A percentile compares a stretch with the other conserved stretches of the same genome.
phyloP scores from a whole-genome alignment of 805 yeast genomes.

The Osmozyma mogii region DNA sequence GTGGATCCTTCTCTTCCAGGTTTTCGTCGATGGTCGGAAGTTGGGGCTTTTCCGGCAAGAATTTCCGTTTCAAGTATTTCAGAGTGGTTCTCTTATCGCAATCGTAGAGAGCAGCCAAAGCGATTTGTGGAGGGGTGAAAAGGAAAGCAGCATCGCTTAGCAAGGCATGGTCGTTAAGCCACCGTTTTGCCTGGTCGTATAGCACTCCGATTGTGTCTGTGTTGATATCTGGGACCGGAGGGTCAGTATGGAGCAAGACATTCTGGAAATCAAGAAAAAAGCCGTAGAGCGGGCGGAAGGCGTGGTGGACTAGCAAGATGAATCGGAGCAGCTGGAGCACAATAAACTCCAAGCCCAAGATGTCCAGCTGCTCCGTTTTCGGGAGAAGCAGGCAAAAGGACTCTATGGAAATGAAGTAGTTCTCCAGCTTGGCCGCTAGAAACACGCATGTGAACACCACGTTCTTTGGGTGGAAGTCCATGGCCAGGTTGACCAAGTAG shows the following conservation, averaged over 20 bases:
- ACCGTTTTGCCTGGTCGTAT: conserved; percentile 62
- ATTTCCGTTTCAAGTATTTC: conserved; percentile 60
- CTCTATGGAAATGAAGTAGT: conserved; percentile 78
- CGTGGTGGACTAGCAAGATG: conserved; percentile 81
- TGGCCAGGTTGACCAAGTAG: conserved; percentile 69
- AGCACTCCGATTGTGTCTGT: conserved; percentile 53
- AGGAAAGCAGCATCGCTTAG: conserved; percentile 69
- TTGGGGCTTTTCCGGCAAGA: conserved; percentile 21
- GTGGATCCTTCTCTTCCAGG: conserved; percentile 4
- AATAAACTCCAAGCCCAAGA: conserved; percentile 72
- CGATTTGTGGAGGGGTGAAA: conserved; percentile 93
- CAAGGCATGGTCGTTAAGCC: conserved; percentile 56
- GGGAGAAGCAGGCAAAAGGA: conserved; percentile 67
- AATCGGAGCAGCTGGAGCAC: conserved; percentile 69
- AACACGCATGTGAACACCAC: conserved; percentile 68
- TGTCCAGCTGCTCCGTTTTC: conserved; percentile 56
- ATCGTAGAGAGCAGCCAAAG: conserved; percentile 73
- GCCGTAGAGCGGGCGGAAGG: conserved; percentile 86
- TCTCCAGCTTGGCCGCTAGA: conserved; percentile 88
- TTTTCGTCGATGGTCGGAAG: conserved; percentile 9
- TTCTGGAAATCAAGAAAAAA: conserved; percentile 85
- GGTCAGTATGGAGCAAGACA: conserved; percentile 34
- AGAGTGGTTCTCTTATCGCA: conserved; percentile 57
- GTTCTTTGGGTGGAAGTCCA: conserved; percentile 83
- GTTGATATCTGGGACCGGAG: conserved; percentile 37